These are phyloP conservation scores for Gentiana macrophylla DNA, from an alignment of 257 asterid genomes.

Conservation along the genomic window DNA sequence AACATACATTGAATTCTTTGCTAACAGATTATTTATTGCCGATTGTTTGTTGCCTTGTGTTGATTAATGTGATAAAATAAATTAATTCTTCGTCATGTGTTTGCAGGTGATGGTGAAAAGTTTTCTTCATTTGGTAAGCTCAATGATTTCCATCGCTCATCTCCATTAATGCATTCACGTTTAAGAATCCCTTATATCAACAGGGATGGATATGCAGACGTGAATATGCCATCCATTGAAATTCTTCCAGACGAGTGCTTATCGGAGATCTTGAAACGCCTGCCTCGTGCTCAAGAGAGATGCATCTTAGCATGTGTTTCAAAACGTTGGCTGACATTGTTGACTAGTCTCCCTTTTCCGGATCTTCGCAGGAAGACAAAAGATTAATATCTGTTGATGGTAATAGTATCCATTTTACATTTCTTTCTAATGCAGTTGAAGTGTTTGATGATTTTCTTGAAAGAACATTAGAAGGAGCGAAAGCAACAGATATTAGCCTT, in stretches of 20 bases:
- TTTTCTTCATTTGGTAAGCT: constrained; percentile 44
- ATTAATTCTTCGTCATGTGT: background rate
- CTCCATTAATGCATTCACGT: constrained; percentile 64
- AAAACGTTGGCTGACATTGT: constrained; percentile 68
- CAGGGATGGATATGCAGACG: constrained; percentile 8
- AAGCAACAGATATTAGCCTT: constrained; percentile 80
- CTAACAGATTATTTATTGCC: no score
- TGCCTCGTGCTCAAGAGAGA: constrained; percentile 63
- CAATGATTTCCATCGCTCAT: constrained; percentile 46
- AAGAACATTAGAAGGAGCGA: constrained; percentile 85
- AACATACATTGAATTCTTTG: no score
- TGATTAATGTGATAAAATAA: background rate
- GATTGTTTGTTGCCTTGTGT: no score
- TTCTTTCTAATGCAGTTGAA: constrained; percentile 27
- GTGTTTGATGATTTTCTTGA: constrained; percentile 74
- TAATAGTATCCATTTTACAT: no score
- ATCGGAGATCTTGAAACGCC: constrained; percentile 67
- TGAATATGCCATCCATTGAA: constrained; percentile 49
- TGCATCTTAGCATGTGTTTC: constrained; percentile 78
- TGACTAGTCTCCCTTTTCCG: constrained; percentile 45
- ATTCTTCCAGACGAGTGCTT: constrained; percentile 82
- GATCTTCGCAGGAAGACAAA: constrained; percentile 13
- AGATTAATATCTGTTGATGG: no score
- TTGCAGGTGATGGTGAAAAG: constrained; percentile 71
- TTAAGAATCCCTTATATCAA: constrained; percentile 36